Evolutionary conservation across 305 asterid species (phyloP), one percentile per base, ranked within the genome.

Genomic region (Fraxinus albicans): DNA sequence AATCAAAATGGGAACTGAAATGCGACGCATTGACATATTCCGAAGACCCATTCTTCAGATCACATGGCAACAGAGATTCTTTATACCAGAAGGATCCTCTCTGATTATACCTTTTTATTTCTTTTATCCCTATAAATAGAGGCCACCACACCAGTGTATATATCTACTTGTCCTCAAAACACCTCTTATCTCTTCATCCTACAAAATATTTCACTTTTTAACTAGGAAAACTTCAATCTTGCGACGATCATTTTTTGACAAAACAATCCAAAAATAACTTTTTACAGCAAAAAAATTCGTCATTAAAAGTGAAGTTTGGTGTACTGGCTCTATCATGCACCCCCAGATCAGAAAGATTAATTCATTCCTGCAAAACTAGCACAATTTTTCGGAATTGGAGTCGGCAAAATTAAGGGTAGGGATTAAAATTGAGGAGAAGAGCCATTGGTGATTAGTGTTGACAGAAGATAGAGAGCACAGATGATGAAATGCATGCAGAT

Each of bases 391-490:
- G 5, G 55, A 10, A 42, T 42, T 42, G 50, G 50, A 42, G 50
- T 42, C 50, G 1, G 50, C 55, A 3, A 44, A 44, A 44, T 44
- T 12, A 10, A 44, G n/a, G 55, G 55, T 44, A 12, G 55, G 17
- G 5, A 10, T 10, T 44, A 44, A 44, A 44, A 12, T 10, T 3
- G 55, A 44, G 55, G 55, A 12, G 53, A 25, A n/a, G 9, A 19
- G 65, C 8, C 53, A 44, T 15, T 7, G 21, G 73, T 29, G 72
- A 79, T 34, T 60, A 9, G 23, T 81, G 85, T 82, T 86, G 89
- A 84, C 89, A 86, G 89, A 86, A 86, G 89, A 86, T 86, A 86
- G 89, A 86, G 89, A 86, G 89, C 89, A 86, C 89, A 84, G 87
- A 86, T 86, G 89, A 86, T 86, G 85, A 81, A 50, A 81, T 83